phyloP scores from a whole-genome alignment of 2,329 filamentous ascomycete species.

The Fusarium sp. region DNA sequence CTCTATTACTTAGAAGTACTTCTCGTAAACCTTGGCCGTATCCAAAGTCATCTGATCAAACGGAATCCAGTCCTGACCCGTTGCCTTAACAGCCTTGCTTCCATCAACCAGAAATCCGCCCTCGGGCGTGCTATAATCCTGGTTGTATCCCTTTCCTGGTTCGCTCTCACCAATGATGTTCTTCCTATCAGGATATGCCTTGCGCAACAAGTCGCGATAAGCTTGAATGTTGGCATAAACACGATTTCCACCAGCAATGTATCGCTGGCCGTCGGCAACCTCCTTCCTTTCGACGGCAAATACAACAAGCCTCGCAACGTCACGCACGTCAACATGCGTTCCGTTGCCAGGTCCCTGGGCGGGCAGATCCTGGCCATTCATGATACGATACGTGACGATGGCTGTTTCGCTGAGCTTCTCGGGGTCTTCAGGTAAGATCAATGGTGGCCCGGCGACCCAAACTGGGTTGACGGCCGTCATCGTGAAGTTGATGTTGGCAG shows the following conservation, averaged over 20 bases:
- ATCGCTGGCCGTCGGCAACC: slow-evolving; percentile 17
- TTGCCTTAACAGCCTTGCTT: slow-evolving; percentile 8
- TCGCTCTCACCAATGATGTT: not conserved
- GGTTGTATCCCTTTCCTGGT: slow-evolving; percentile 3
- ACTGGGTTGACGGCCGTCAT: slow-evolving; percentile 26
- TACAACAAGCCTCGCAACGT: slow-evolving; percentile 16
- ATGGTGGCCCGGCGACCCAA: slow-evolving; percentile 15
- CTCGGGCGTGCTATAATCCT: slow-evolving; percentile 3
- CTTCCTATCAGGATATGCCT: not conserved
- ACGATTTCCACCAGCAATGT: slow-evolving; percentile 7
- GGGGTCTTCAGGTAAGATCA: slow-evolving; percentile 11
- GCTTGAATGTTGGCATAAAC: slow-evolving; percentile 21
- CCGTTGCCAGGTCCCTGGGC: slow-evolving; percentile 11
- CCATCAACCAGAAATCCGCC: not conserved
- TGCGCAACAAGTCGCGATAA: slow-evolving; percentile 16
- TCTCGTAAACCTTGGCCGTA: slow-evolving; percentile 12
- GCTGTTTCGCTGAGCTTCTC: slow-evolving; percentile 29
- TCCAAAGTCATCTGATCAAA: slow-evolving; percentile 16
- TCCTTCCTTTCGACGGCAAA: slow-evolving; percentile 10
- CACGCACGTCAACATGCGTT: slow-evolving; percentile 23
- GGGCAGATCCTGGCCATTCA: slow-evolving; percentile 16
- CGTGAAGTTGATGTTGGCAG: not conserved
- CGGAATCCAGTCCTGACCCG: slow-evolving; percentile 10
- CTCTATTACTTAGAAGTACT: no score
- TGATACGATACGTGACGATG: slow-evolving; percentile 16